Percentiles rank a stretch among this genome's conserved stretches.
Evolutionary conservation across 169 alveolate genomes (phyloP).

Genomic region (Eimeria necatrix): DNA sequence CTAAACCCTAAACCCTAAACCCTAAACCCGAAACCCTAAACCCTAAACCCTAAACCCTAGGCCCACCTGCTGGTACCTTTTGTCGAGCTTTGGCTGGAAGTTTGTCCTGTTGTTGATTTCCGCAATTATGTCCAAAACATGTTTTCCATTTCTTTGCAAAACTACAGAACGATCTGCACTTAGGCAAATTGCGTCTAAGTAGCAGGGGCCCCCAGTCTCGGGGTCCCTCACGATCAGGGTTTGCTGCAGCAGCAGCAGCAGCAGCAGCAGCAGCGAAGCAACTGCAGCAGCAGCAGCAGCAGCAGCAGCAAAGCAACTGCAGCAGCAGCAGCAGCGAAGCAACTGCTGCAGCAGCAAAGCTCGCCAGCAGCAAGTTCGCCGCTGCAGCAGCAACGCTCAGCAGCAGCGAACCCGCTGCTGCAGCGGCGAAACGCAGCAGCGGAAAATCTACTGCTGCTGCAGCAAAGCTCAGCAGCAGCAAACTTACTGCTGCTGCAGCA

Average conservation of each 20-base stretch:
- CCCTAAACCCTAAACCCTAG: too few species aligned
- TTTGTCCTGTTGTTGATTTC: slow-evolving; percentile 26
- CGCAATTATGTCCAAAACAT: background rate
- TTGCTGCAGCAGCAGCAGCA: background rate
- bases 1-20: too few species aligned
- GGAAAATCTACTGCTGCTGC: too few species aligned
- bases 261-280: background rate
- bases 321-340: background rate
- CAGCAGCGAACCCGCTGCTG: too few species aligned
- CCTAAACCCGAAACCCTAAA: too few species aligned
- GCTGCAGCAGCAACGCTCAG: too few species aligned
- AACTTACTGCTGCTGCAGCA: too few species aligned
- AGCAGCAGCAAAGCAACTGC: background rate
- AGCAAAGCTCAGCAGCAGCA: too few species aligned
- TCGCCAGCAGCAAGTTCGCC: too few species aligned
- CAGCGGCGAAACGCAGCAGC: too few species aligned
- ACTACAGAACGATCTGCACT: slow-evolving; percentile 1
- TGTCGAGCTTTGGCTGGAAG: slow-evolving; percentile 35
- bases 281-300: background rate
- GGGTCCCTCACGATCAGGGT: slow-evolving; percentile 20
- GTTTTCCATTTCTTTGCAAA: slow-evolving; percentile 53
- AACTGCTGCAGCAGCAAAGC: too few species aligned
- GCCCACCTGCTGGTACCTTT: slow-evolving; percentile 22
- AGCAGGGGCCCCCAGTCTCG: background rate
- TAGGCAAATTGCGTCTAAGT: slow-evolving; percentile 4